Conservation (phyloP, 345 rosid genomes). For the Rhodomyrtus tomentosa region DNA sequence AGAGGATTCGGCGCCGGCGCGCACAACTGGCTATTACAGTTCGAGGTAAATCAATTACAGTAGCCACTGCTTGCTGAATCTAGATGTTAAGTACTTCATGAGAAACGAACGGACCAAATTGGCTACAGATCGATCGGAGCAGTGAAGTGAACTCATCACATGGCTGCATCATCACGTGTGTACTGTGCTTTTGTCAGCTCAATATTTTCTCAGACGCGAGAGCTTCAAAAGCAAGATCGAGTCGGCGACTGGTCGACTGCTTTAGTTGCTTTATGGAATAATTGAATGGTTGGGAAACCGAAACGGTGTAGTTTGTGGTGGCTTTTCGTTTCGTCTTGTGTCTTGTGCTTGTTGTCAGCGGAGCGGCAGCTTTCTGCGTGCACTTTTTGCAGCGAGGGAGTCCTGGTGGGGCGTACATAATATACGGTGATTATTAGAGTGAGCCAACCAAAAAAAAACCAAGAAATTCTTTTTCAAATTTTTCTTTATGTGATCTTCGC, state of each 20-base stretch:
- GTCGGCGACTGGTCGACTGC: neutral
- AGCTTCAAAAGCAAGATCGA: neutral
- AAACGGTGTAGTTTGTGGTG: neutral
- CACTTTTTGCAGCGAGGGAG: neutral
- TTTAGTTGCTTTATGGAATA: neutral
- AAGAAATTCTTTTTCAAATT: neutral
- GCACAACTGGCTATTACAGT: constrained; percentile 77
- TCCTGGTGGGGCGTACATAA: neutral
- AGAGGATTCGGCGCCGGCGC: constrained; percentile 76
- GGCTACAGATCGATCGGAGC: neutral
- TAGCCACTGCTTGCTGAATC: neutral
- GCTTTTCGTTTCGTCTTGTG: neutral
- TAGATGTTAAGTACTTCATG: neutral
- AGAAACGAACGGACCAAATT: neutral
- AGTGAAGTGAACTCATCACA: neutral
- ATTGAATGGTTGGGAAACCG: neutral
- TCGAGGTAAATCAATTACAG: constrained; percentile 48
- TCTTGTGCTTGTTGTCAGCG: neutral
- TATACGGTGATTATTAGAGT: neutral
- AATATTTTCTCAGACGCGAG: neutral
- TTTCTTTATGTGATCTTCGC: neutral
- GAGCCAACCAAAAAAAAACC: neutral
- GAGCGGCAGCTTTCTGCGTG: neutral
- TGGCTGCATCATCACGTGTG: neutral
- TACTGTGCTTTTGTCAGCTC: neutral